A percentile compares a stretch with the other conserved stretches of the same genome.
These are phyloP conservation scores for Houttuynia cordata DNA, from an alignment of 164 flowering plant genomes.

Conservation along the genomic window DNA sequence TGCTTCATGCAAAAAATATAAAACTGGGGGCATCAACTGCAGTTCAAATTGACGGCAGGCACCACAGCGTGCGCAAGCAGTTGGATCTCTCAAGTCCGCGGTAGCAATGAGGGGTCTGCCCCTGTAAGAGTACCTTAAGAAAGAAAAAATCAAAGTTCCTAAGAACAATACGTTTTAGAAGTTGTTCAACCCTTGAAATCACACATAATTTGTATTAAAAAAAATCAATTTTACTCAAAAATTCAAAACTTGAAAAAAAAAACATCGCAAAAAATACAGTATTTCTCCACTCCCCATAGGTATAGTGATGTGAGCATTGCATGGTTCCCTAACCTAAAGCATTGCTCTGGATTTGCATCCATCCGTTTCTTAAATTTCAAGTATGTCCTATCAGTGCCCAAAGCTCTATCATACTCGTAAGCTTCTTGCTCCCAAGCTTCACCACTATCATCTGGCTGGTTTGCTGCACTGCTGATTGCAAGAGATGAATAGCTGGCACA, in stretches of 20 bases:
- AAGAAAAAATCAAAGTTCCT: background rate
- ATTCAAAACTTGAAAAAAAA: too few species aligned
- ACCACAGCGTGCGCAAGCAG: constrained; percentile 57
- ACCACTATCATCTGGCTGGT: constrained; percentile 24
- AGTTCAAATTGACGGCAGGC: constrained; percentile 58
- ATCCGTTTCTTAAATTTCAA: constrained; percentile 78
- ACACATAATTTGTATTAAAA: too few species aligned
- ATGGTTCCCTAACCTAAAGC: constrained; percentile 84
- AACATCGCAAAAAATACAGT: too few species aligned
- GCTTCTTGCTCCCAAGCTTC: constrained; percentile 69
- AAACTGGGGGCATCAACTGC: constrained; percentile 87
- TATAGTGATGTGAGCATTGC: too few species aligned
- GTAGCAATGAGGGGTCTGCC: constrained; percentile 69
- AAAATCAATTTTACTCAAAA: too few species aligned
- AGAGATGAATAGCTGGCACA: constrained; percentile 30
- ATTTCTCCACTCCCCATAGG: too few species aligned
- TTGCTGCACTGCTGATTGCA: constrained; percentile 28
- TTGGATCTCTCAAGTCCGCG: constrained; percentile 25
- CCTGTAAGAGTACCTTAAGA: constrained; percentile 56
- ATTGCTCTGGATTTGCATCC: constrained; percentile 79
- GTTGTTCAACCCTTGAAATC: background rate
- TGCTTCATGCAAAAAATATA: constrained; percentile 65
- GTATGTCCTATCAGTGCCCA: constrained; percentile 75
- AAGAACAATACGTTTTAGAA: background rate
- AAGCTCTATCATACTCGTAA: constrained; percentile 80